A percentile compares a stretch with the other conserved stretches of the same genome.
Evolutionary conservation across 2,329 filamentous ascomycete species (phyloP).

Genomic region (Aspergillus intermedius): DNA sequence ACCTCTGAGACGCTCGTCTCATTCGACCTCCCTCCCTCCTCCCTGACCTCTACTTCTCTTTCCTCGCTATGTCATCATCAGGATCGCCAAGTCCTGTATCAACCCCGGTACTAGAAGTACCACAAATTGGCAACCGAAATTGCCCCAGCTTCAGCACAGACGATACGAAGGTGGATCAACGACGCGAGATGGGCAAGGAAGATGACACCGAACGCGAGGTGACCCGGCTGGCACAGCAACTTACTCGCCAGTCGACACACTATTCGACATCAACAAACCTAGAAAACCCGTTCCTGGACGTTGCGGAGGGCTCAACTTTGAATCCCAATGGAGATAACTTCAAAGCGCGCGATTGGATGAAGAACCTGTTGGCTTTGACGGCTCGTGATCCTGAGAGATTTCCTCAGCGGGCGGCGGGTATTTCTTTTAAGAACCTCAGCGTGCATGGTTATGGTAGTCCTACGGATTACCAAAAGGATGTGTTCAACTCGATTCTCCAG

Average conservation of each 20-base stretch:
- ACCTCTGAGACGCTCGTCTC: too few relatives aligned
- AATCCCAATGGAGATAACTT: constrained; percentile 43
- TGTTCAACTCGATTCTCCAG: constrained; percentile 33
- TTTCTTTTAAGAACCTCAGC: constrained; percentile 62
- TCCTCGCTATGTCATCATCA: too few relatives aligned
- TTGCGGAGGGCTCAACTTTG: constrained; percentile 29
- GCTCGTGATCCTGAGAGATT: constrained; percentile 49
- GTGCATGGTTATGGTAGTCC: constrained; percentile 61
- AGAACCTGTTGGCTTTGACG: constrained; percentile 40
- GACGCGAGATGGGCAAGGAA: constrained; percentile 17
- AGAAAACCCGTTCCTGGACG: constrained; percentile 32
- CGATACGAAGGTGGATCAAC: constrained; percentile 20
- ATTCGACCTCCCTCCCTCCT: too few relatives aligned
- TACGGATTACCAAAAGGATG: constrained; percentile 59
- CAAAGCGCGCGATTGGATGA: constrained; percentile 42
- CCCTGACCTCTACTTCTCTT: too few relatives aligned
- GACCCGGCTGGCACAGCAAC: constrained; percentile 26
- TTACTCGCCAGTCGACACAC: constrained; percentile 32
- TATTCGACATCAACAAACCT: constrained; percentile 17
- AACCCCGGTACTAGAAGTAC: too few relatives aligned
- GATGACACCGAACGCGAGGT: constrained; percentile 23
- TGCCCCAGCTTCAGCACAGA: constrained; percentile 20
- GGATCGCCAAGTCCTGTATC: too few relatives aligned
- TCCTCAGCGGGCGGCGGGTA: constrained; percentile 51
- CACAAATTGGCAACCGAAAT: constrained; percentile 4